These are phyloP conservation scores for Gonapodya prolifera DNA, from an alignment of 192 early-diverging fungal genomes.

Conservation along the genomic window DNA sequence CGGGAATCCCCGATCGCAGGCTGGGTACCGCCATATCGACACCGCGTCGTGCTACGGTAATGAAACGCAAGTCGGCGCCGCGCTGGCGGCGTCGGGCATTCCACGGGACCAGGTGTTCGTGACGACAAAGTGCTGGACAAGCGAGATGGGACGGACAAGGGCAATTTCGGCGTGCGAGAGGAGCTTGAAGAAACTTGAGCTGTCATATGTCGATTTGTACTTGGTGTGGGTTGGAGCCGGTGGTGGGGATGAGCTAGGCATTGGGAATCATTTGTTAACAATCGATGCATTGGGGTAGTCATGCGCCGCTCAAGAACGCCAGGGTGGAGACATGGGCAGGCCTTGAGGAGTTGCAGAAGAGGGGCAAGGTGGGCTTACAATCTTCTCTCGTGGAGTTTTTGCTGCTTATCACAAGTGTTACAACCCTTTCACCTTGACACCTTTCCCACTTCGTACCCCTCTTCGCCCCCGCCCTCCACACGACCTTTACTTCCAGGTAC, in stretches of 20 bases:
- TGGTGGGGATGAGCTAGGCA: too few relatives aligned
- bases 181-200: constrained; percentile 33
- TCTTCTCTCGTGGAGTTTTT: background rate
- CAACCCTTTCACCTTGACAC: background rate
- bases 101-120: constrained; percentile 44
- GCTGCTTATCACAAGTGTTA: too few relatives aligned
- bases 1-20: background rate
- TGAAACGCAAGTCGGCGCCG: constrained; percentile 10
- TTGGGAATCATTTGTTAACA: too few relatives aligned
- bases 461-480: background rate
- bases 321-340: constrained; percentile 24
- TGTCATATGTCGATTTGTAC: constrained; percentile 48
- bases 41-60: constrained; percentile 25
- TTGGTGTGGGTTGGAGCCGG: constrained; percentile 43
- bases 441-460: background rate
- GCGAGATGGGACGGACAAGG: constrained; percentile 23
- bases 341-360: constrained; percentile 27
- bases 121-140: constrained; percentile 31
- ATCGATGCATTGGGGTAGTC: too few relatives aligned
- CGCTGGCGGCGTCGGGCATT: constrained; percentile 16
- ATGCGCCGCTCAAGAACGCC: background rate
- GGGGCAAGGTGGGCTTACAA: constrained; percentile 22
- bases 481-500: background rate
- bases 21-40: constrained; percentile 42
- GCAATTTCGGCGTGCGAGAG: constrained; percentile 33